Conservation (phyloP, 169 alveolate genomes). For the Plasmodium reichenowi region DNA sequence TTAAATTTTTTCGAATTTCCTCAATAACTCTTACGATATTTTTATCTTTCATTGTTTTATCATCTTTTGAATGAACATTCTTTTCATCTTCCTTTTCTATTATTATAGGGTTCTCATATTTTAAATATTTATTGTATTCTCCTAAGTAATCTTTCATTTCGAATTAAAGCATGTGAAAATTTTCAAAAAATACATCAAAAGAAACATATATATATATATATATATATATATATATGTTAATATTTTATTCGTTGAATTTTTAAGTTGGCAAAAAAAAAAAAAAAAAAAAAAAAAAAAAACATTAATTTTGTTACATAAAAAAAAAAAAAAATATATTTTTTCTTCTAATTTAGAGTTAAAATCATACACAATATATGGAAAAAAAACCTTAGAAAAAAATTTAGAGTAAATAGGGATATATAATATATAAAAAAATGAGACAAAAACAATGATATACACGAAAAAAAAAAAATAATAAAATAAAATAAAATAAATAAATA, state of each 20-base stretch:
- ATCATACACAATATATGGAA: too few species aligned
- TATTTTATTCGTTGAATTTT: background rate
- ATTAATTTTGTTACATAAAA: background rate
- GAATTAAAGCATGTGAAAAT: background rate
- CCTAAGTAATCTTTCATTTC: constrained; percentile 47
- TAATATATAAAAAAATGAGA: too few species aligned
- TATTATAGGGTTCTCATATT: constrained; percentile 47
- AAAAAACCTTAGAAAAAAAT: too few species aligned
- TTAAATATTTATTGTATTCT: constrained; percentile 22
- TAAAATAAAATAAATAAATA: too few species aligned
- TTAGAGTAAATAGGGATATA: too few species aligned
- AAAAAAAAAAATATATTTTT: background rate
- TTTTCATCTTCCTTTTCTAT: constrained; percentile 35
- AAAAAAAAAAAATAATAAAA: too few species aligned
- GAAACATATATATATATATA: background rate
- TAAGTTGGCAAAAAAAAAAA: background rate
- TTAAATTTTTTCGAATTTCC: constrained; percentile 56
- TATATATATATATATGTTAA: background rate
- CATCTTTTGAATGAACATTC: constrained; percentile 26
- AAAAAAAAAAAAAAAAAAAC: constrained; percentile 1
- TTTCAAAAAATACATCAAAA: background rate
- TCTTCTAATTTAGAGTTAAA: too few species aligned
- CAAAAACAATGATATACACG: too few species aligned
- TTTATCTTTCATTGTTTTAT: constrained; percentile 39
- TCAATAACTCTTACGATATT: constrained; percentile 60